Evolutionary conservation across 345 rosid species (phyloP).

Genomic region (Brassica rapa): DNA sequence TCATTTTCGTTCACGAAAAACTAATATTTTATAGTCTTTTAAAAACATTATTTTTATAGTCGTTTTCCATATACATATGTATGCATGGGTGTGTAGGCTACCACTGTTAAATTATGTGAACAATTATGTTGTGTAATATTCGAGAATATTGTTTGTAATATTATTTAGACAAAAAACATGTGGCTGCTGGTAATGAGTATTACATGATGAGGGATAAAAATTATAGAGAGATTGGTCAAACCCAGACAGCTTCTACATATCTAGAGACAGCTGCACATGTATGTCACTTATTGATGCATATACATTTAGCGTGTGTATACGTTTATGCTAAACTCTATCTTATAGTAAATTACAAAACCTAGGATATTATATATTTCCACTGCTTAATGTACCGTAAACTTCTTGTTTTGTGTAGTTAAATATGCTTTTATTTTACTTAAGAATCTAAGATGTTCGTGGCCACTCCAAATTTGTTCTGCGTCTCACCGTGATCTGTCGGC

Average conservation of each 20-base stretch:
- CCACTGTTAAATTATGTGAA: slow-evolving; percentile 25
- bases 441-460: neutral
- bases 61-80: slow-evolving; percentile 19
- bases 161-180: slow-evolving; percentile 30
- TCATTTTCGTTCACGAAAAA: slow-evolving; percentile 6
- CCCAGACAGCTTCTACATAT: slow-evolving; percentile 38
- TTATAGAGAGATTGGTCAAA: slow-evolving; percentile 36
- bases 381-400: no score
- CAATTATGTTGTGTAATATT: slow-evolving; percentile 26
- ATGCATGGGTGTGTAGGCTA: slow-evolving; percentile 23
- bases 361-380: no score
- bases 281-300: slow-evolving; percentile 23
- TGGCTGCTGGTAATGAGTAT: slow-evolving; percentile 39
- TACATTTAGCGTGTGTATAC: neutral
- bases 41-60: neutral
- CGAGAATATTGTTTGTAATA: slow-evolving; percentile 10
- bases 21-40: neutral
- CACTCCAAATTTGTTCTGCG: neutral
- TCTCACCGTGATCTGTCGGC: slow-evolving; percentile 7
- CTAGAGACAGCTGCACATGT: slow-evolving; percentile 44
- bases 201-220: slow-evolving; percentile 37
- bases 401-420: neutral
- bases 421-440: neutral
- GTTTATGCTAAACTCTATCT: neutral
- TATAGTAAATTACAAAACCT: neutral